A percentile compares a stretch with the other conserved stretches of the same genome.
phyloP scores from a whole-genome alignment of 1,284 basidiomycete genomes.

The Termitomyces sp. region DNA sequence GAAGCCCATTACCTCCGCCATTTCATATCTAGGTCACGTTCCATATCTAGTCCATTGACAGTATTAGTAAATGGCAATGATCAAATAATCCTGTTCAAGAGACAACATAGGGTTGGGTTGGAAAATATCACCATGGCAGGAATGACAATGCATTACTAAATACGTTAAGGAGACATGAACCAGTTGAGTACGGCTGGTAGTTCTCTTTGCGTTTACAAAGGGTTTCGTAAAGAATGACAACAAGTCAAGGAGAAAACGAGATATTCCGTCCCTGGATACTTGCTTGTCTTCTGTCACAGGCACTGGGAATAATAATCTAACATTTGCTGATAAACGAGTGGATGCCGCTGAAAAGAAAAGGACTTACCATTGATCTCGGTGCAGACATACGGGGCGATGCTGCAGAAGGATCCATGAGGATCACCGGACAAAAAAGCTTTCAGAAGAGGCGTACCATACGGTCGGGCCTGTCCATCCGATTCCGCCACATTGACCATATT shows the following conservation, averaged over 20 bases:
- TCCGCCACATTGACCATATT: slow-evolving; percentile 44
- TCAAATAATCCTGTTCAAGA: too few relatives aligned
- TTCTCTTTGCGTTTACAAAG: not conserved
- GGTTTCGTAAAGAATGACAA: not conserved
- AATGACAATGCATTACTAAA: too few relatives aligned
- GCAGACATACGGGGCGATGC: slow-evolving; percentile 30
- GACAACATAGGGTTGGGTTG: too few relatives aligned
- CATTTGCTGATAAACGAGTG: not conserved
- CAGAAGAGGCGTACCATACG: slow-evolving; percentile 28
- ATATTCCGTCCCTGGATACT: not conserved
- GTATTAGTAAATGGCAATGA: too few relatives aligned
- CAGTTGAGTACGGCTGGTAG: too few relatives aligned
- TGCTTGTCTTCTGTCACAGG: slow-evolving; percentile 23
- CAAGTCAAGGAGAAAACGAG: not conserved
- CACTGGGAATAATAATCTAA: slow-evolving; percentile 40
- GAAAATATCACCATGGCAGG: too few relatives aligned
- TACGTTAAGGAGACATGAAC: too few relatives aligned
- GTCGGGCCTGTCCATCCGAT: slow-evolving; percentile 36
- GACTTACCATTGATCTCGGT: slow-evolving; percentile 24
- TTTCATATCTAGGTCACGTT: too few relatives aligned
- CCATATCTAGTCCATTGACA: too few relatives aligned
- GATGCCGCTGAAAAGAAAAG: not conserved
- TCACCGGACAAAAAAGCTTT: not conserved
- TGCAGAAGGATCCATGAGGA: slow-evolving; percentile 3
- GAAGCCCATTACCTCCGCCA: too few relatives aligned